Base-by-base conservation (phyloP, 306 rosid genomes). In the Rosa lucieae region DNA sequence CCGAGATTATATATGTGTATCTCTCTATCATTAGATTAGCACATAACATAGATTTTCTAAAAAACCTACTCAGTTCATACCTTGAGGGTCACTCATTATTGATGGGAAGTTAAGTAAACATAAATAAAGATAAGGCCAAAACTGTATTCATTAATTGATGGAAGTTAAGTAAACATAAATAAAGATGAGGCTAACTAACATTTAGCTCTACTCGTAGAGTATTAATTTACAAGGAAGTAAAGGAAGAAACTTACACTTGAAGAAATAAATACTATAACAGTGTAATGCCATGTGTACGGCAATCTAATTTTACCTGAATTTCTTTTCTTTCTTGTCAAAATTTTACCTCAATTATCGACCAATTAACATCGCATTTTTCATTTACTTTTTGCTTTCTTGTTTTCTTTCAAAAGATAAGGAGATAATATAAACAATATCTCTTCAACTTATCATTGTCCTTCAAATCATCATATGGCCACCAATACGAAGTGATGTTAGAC, bases 21-120 rank as follows among this genome's bases (percentile, higher is more conserved):
- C 11, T 3, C 11, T 10, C 3, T 0, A 11, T n/a, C 29, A 56
- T 18, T 1, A 5, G 6, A n/a, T 5, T 20, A 1, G 8, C 26
- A 56, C 6, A 15, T 0, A 17, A 5, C 1, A 52, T 1, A 17
- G 53, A 48, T 10, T 4, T 15, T 55, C 8, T 8, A 0, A 6
- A 55, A 8, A n/a, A 8, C 5, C 18, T 63, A 23, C 42, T 14
- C 11, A 14, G 51, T 47, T 26, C 75, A 14, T 82, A 94, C 98
- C 98, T 94, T 92, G 65, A 94, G 94, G 51, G 94, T 94, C 18
- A 92, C 92, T 61, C n/a, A 43, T 5, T 8, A 70, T 15, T 39
- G 35, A 73, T 51, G n/a, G 72, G 12, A 71, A 77, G 73, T 63
- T 26, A 52, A 12, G 26, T 78, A 9, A 74, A 75, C 32, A 63